phyloP scores from a whole-genome alignment of 2,329 filamentous ascomycete genomes.

The Dactylonectria estremocensis region DNA sequence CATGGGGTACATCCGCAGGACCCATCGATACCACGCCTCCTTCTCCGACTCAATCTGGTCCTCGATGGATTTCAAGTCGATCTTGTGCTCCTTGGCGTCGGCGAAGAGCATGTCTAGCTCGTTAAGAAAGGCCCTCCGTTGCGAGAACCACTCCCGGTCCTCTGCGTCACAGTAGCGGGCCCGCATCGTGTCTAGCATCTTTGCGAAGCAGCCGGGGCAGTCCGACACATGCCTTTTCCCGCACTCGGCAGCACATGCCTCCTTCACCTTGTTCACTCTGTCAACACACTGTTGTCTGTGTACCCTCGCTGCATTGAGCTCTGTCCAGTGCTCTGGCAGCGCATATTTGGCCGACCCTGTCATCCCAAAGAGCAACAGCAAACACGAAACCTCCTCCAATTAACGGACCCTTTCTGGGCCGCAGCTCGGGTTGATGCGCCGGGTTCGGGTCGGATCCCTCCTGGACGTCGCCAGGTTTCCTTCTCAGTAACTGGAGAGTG shows the following conservation, averaged over 20 bases:
- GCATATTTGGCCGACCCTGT: conserved; percentile 43
- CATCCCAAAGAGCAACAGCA: conserved; percentile 37
- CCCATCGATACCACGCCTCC: conserved; percentile 67
- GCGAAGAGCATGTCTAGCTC: conserved; percentile 66
- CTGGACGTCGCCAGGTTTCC: not conserved
- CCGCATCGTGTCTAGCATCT: conserved; percentile 63
- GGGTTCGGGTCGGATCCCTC: not conserved
- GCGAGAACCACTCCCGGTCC: conserved; percentile 67
- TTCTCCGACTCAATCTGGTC: conserved; percentile 67
- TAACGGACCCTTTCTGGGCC: not conserved
- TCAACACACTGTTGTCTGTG: conserved; percentile 56
- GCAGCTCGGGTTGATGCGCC: not conserved
- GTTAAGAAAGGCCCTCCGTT: conserved; percentile 63
- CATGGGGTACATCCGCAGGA: conserved; percentile 57
- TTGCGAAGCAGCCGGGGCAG: conserved; percentile 64
- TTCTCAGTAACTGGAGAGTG: not conserved
- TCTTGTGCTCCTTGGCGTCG: conserved; percentile 61
- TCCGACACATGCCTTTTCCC: conserved; percentile 60
- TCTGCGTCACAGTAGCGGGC: conserved; percentile 53
- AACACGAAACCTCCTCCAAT: not conserved
- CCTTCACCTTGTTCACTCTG: conserved; percentile 60
- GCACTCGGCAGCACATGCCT: conserved; percentile 60
- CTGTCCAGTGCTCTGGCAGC: conserved; percentile 58
- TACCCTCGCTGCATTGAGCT: conserved; percentile 52
- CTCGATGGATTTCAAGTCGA: conserved; percentile 64